A percentile compares a stretch with the other conserved stretches of the same genome.
These are phyloP conservation scores for Filosporella fistucella DNA, from an alignment of 495 filamentous ascomycete species.

Conservation along the genomic window DNA sequence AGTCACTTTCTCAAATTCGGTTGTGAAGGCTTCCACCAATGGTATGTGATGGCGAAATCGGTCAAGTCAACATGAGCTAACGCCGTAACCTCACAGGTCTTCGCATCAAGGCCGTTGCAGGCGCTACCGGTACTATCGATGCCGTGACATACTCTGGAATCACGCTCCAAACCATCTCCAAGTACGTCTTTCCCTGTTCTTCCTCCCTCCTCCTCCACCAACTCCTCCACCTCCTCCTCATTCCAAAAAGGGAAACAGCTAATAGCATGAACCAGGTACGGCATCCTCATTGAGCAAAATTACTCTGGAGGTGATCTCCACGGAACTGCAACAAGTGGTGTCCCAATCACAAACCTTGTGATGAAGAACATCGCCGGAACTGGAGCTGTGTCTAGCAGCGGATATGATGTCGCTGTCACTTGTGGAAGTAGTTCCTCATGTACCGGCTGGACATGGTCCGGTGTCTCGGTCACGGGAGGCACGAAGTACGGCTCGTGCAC, in stretches of 20 bases:
- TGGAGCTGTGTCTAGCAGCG: slow-evolving; percentile 23
- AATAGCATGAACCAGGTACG: slow-evolving; percentile 35
- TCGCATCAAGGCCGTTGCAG: slow-evolving; percentile 1
- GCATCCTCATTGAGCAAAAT: slow-evolving; percentile 66
- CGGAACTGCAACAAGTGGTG: slow-evolving; percentile 55
- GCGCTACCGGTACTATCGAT: slow-evolving; percentile 29
- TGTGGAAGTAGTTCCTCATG: slow-evolving; percentile 42
- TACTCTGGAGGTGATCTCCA: slow-evolving; percentile 53
- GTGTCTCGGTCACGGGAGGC: slow-evolving; percentile 42
- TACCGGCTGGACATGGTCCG: slow-evolving; percentile 45
- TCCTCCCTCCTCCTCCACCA: too few species aligned
- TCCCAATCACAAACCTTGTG: slow-evolving; percentile 56
- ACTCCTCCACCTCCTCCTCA: too few species aligned
- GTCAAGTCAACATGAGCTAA: background rate
- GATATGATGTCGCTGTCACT: slow-evolving; percentile 28
- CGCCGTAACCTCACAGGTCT: background rate
- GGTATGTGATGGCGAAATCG: background rate
- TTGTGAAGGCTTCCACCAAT: background rate
- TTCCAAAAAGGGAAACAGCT: background rate
- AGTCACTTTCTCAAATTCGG: background rate
- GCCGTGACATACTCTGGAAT: slow-evolving; percentile 24
- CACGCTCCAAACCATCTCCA: background rate
- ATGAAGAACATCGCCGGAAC: slow-evolving; percentile 48
- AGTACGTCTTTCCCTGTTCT: slow-evolving; percentile 1
- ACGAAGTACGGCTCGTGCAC: slow-evolving; percentile 36